Conservation (phyloP, 1,139 yeast genomes). For the Candida tetrigidarum region DNA sequence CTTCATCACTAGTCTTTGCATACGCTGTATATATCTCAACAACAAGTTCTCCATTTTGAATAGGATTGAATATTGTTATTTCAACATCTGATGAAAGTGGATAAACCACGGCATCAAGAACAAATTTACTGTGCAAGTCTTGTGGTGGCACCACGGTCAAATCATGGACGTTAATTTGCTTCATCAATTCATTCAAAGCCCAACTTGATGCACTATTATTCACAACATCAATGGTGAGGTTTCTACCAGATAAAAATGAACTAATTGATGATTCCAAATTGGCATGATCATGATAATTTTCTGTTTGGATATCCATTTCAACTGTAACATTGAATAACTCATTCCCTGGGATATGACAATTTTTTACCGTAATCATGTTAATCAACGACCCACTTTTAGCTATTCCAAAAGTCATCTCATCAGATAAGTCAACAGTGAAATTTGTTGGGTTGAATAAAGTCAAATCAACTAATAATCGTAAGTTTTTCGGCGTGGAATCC, state of each 20-base stretch:
- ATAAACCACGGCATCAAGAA: slow-evolving; percentile 54
- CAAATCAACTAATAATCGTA: slow-evolving; percentile 33
- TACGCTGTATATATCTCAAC: slow-evolving; percentile 45
- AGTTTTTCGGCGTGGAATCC: slow-evolving; percentile 24
- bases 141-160: not conserved
- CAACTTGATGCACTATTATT: slow-evolving; percentile 19
- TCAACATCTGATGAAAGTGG: slow-evolving; percentile 56
- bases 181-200: slow-evolving; percentile 22
- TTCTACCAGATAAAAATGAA: slow-evolving; percentile 16
- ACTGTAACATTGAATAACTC: slow-evolving; percentile 20
- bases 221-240: slow-evolving; percentile 15
- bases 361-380: slow-evolving; percentile 20
- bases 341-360: slow-evolving; percentile 23
- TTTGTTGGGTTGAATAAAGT: slow-evolving; percentile 42
- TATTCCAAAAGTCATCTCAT: slow-evolving; percentile 22
- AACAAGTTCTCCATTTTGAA: slow-evolving; percentile 44
- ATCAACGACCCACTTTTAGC: slow-evolving; percentile 22
- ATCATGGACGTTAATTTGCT: slow-evolving; percentile 16
- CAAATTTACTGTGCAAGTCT: slow-evolving; percentile 20
- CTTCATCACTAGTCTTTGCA: slow-evolving; percentile 48
- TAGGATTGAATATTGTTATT: slow-evolving; percentile 54
- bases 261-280: slow-evolving; percentile 20
- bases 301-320: slow-evolving; percentile 17
- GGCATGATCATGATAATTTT: slow-evolving; percentile 14
- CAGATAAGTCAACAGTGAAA: slow-evolving; percentile 27